Evolutionary conservation across 2,329 filamentous ascomycete species (phyloP), one percentile per base, ranked within the genome.

Genomic region (Calonectria pteridis): DNA sequence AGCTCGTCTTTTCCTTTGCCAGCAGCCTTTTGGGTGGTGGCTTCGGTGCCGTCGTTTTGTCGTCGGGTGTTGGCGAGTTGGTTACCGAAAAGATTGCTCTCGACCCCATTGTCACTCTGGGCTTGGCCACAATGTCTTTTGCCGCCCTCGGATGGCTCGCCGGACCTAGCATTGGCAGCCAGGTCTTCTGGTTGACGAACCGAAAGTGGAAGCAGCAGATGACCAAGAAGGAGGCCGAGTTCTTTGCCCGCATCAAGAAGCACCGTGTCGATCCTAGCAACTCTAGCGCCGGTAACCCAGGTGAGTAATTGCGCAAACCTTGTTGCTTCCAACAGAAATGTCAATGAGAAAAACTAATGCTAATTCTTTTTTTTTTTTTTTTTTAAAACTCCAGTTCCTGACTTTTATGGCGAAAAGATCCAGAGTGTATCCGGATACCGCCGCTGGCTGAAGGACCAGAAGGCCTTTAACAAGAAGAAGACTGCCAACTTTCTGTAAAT

Each of bases 361-460:
- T n/a, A 40, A 26, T 20, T 10, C n/a, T 59, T 3, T n/a, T n/a
- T n/a, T n/a, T n/a, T n/a, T n/a, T n/a, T n/a, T n/a, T n/a, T n/a
- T n/a, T n/a, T n/a, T n/a, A n/a, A n/a, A n/a, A 11, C 18, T 6
- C 43, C n/a, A 90, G 94, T 98, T 1, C 96, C 96, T 53, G 97
- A 99, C 84, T 99, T 98, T 86, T 99, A 99, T 82, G 97, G 97
- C 80, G 97, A 99, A 88, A 98, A 98, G 90, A 98, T 99, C 80
- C 94, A 94, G 66, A 98, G 95, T 81, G 95, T 98, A 28, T 90
- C 93, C 68, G 96, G 95, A 59, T 99, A 98, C 85, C 89, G 97
- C 81, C 93, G 95, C 84, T 99, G 97, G 97, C 87, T 99, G 81
- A 98, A 98, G 89, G 97, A 99, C 83, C 97, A 98, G 88, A 90